A percentile compares a stretch with the other conserved stretches of the same genome.
Conservation (phyloP, 139 green algal species). For the Ulvella scutata region DNA sequence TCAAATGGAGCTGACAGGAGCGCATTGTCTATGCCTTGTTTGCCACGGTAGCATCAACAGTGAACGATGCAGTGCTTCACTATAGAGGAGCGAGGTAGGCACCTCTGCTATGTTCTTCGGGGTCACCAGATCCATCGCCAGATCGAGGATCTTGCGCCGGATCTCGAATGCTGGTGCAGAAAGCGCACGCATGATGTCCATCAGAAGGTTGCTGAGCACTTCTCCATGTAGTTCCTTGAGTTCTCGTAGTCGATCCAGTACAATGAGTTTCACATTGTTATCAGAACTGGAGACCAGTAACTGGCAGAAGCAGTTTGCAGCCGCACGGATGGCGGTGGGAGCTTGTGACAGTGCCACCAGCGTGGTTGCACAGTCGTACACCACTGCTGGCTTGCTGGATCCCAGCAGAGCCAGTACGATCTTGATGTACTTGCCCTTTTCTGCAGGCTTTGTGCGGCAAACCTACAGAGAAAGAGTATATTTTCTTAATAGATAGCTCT, state of each 20-base stretch:
- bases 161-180: slow-evolving; percentile 86
- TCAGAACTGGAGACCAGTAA: slow-evolving; percentile 87
- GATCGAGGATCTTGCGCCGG: slow-evolving; percentile 83
- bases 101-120: slow-evolving; percentile 73
- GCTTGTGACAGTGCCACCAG: slow-evolving; percentile 80
- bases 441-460: slow-evolving; percentile 57
- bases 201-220: slow-evolving; percentile 84
- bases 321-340: slow-evolving; percentile 85
- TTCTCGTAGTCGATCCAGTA: slow-evolving; percentile 76
- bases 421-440: slow-evolving; percentile 98
- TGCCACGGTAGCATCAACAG: no score
- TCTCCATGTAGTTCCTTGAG: slow-evolving; percentile 10
- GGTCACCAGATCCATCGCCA: slow-evolving; percentile 88
- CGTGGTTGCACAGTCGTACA: slow-evolving; percentile 91
- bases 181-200: slow-evolving; percentile 92
- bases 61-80: not conserved
- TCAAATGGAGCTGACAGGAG: no score
- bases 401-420: slow-evolving; percentile 90
- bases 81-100: not conserved
- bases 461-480: slow-evolving; percentile 25
- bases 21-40: not conserved
- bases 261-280: slow-evolving; percentile 99
- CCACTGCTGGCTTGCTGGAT: slow-evolving; percentile 62
- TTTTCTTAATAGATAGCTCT: not conserved
- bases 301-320: slow-evolving; percentile 94